Base-by-base conservation (phyloP, 345 rosid species). In the Ceriops zippeliana region DNA sequence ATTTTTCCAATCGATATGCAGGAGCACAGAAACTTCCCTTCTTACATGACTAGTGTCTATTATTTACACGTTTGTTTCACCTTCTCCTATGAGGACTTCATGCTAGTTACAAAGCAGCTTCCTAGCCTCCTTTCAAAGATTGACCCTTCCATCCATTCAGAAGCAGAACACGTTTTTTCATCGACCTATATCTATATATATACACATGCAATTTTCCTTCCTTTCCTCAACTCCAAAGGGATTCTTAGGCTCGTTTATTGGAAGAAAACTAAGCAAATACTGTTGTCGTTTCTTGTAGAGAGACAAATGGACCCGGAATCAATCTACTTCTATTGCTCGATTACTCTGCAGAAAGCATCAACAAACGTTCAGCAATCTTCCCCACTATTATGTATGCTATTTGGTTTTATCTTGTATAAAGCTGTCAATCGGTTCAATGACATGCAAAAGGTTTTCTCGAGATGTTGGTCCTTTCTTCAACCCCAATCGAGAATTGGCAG, bases 281-380 rank as follows among this genome's bases (percentile, higher is more conserved):
- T 1, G 0, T 24, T 31, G 16, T 28, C 32, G 26, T 19, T 35
- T 0, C 37, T 31, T 37, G 28, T 15, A 3, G 11, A 27, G 59
- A 56, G 59, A 56, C 20, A 31, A 19, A 31, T 5, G 1, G 11
- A 7, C 21, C 72, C 72, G 75, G 61, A 42, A 47, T 46, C 31
- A 4, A 57, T 26, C 76, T 47, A 70, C 7, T 63, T 77, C 7
- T 56, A 37, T 52, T 63, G 37, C 37, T 37, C 65, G 16, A 52
- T 66, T 63, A 54, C 72, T 5, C 65, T 75, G 89, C 81, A 82
- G 57, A 76, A 69, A 47, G 60, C 78, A 70, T 73, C 82, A 60
- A 54, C 72, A 5, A 72, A 68, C 31, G 66, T 65, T 3, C 68
- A 58, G 66, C 76, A 57, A 19, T 52, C 66, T 59, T 66, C 66